Conservation (phyloP, 768 basidiomycete genomes). For the Suillus subluteus region DNA sequence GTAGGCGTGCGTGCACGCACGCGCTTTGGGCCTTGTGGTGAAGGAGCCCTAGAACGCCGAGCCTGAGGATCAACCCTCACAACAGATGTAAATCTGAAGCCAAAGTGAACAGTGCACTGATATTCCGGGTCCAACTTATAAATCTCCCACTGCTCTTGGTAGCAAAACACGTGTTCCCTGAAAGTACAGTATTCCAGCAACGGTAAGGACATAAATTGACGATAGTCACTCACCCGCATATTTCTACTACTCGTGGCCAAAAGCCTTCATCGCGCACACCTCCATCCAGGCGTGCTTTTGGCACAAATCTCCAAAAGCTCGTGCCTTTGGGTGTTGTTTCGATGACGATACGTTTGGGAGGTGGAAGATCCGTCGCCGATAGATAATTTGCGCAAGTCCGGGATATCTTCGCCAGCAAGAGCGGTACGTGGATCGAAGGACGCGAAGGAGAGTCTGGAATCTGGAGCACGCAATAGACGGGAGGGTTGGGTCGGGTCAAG, state of each 20-base stretch:
- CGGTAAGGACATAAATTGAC: neutral
- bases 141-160: conserved; percentile 85
- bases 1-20: conserved; percentile 30
- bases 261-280: conserved; percentile 66
- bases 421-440: conserved; percentile 75
- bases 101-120: conserved; percentile 57
- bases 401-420: conserved; percentile 38
- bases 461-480: conserved; percentile 62
- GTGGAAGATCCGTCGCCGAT: conserved; percentile 49
- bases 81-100: conserved; percentile 38
- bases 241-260: conserved; percentile 68
- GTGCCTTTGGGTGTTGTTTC: conserved; percentile 62
- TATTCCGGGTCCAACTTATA: conserved; percentile 82
- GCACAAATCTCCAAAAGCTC: conserved; percentile 77
- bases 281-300: conserved; percentile 60
- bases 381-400: conserved; percentile 45
- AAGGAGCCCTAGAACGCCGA: conserved; percentile 14
- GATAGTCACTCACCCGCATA: conserved; percentile 65
- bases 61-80: conserved; percentile 21
- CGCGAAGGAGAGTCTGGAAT: conserved; percentile 71
- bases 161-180: conserved; percentile 54
- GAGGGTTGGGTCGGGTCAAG: conserved; percentile 64
- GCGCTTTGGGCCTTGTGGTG: conserved; percentile 31
- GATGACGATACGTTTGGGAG: conserved; percentile 74
- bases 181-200: conserved; percentile 17